Evolutionary conservation across 306 rosid genomes (phyloP), one percentile per base, ranked within the genome.

Genomic region (Medicago lupulina): DNA sequence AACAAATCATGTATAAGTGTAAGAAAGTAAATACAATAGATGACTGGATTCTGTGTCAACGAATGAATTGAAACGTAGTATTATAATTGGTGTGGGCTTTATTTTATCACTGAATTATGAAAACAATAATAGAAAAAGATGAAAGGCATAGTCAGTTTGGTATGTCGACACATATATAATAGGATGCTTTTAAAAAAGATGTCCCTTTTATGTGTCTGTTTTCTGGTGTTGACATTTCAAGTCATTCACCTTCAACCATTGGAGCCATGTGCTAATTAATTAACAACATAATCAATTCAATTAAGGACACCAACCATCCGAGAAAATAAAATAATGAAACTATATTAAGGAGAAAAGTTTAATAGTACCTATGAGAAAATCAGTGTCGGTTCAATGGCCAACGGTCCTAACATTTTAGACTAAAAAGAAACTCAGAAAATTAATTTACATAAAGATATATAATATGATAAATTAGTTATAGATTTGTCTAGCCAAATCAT

Each of bases 261-360:
- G 57, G 70, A 69, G 19, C 71, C 86, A 79, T 82, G 84, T 82
- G 86, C 84, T 68, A 62, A 50, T 72, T 67, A 82, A 76, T 44
- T 66, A n/a, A 67, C 9, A 38, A 66, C 44, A 41, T 57, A 79
- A 82, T 79, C 80, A 73, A 79, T 67, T 76, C 60, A 82, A 55
- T 46, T 64, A 36, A 36, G 39, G 9, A 78, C 53, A 36, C 39
- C 21, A 65, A 34, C 38, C 31, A 13, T 5, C 70, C 46, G 19
- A 47, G 9, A 47, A 18, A 34, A 47, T 54, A 25, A 46, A 16
- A 36, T 10, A 78, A 62, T 15, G 15, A 25, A 60, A 60, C 18
- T 2, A 28, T 28, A 5, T 49, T 49, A 49, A 13, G 3, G 49
- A 2, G 49, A 43, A 43, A 2, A 2, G 4, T 44, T 10, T 44